Evolutionary conservation across 495 filamentous ascomycete species (phyloP), one percentile per base, ranked within the genome.

Genomic region (Penicillium macrosclerotiorum): DNA sequence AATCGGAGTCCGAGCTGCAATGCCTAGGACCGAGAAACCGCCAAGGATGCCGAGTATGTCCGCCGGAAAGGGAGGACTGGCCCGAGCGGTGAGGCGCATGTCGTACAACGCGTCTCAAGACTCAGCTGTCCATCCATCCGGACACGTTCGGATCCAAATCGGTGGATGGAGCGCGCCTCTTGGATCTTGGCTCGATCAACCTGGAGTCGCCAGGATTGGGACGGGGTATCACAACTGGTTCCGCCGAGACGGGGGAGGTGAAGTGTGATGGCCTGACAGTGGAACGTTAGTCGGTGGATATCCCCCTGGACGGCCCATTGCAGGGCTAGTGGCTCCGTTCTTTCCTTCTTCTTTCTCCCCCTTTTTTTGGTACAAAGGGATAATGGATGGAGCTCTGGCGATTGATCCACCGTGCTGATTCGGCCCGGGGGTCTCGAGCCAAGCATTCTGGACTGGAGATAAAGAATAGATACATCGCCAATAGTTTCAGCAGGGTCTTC

Each of bases 371-470:
- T 24, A 37, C 37, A 39, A 24, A 42, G 45, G 41, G 41, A 24
- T 33, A 30, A 23, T 24, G 24, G 30, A 47, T 42, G 31, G 27
- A 44, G 34, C 43, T 32, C 22, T 26, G 45, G 26, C 36, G 45
- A 45, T 23, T 45, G 30, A 37, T 51, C 47, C 52, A 44, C 43
- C 39, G 18, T 60, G 33, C 43, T 49, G 27, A 45, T 47, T 52
- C 25, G 32, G 45, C 19, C 39, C 32, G 26, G 42, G 27, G 40
- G 29, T 42, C 30, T 36, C 12, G 34, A 47, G 57, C 54, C 55
- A 59, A 55, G 59, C 59, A 62, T 62, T 62, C 58, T 59, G 34
- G 29, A 33, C 31, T 52, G 32, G n/a, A 59, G 48, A 62, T 59
- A 48, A 47, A 49, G 40, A n/a, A 18, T 39, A 22, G 31, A 44